Evolutionary conservation across 208 protist species (phyloP).

Genomic region (Entamoeba invadens): DNA sequence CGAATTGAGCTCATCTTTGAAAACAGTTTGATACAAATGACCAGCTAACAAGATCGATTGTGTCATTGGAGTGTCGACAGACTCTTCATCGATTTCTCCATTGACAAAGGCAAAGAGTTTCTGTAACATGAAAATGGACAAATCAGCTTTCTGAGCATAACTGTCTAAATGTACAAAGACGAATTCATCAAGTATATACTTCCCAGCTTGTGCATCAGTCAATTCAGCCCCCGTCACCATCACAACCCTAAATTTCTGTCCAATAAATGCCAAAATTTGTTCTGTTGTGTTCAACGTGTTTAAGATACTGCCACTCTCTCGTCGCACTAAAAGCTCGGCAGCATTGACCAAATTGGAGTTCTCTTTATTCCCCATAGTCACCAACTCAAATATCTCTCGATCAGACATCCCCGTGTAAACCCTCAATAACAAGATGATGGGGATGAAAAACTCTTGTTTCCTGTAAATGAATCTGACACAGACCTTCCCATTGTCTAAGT

Average conservation of each 20-base stretch:
- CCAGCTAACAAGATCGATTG: slow-evolving; percentile 85
- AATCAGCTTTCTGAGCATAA: slow-evolving; percentile 70
- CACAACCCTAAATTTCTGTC: slow-evolving; percentile 14
- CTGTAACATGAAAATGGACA: slow-evolving; percentile 70
- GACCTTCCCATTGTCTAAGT: slow-evolving; percentile 57
- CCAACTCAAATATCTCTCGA: slow-evolving; percentile 53
- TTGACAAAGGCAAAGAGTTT: slow-evolving; percentile 76
- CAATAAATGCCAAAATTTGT: slow-evolving; percentile 36
- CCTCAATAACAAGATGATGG: slow-evolving; percentile 51
- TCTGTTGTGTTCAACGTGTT: slow-evolving; percentile 21
- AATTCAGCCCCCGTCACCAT: neutral
- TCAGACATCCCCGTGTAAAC: slow-evolving; percentile 50
- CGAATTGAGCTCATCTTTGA: slow-evolving; percentile 4
- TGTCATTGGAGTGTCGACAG: slow-evolving; percentile 71
- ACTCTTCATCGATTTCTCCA: slow-evolving; percentile 53
- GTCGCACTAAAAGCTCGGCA: slow-evolving; percentile 41
- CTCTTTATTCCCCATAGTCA: slow-evolving; percentile 34
- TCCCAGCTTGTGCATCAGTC: slow-evolving; percentile 36
- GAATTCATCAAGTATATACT: slow-evolving; percentile 42
- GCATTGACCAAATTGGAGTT: slow-evolving; percentile 54
- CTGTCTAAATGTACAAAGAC: slow-evolving; percentile 53
- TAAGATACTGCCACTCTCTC: slow-evolving; percentile 2
- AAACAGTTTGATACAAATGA: slow-evolving; percentile 46
- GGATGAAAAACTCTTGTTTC: slow-evolving; percentile 57
- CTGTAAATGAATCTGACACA: slow-evolving; percentile 52